Conservation (phyloP, 768 basidiomycete genomes). For the Lentinula lateritia region DNA sequence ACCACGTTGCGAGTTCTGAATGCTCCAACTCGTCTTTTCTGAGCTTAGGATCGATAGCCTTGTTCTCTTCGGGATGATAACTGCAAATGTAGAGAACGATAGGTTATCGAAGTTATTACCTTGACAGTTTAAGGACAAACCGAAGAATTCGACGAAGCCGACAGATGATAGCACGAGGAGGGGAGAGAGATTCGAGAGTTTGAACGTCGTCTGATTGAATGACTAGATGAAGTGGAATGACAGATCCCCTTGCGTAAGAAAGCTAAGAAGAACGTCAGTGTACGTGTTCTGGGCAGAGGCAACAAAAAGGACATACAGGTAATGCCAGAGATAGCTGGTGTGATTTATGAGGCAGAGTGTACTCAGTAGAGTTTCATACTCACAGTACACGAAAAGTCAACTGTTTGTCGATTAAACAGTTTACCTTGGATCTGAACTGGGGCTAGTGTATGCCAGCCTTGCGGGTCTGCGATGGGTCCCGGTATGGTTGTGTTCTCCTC, state of each 20-base stretch:
- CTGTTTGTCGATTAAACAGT: slow-evolving; percentile 25
- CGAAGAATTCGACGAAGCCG: slow-evolving; percentile 4
- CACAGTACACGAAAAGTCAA: slow-evolving; percentile 28
- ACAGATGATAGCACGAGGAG: slow-evolving; percentile 1
- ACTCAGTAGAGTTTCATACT: slow-evolving; percentile 7
- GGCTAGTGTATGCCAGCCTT: slow-evolving; percentile 30
- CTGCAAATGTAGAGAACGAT: background rate
- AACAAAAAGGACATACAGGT: slow-evolving; percentile 1
- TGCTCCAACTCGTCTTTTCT: slow-evolving; percentile 12
- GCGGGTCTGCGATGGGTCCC: slow-evolving; percentile 31
- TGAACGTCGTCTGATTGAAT: slow-evolving; percentile 4
- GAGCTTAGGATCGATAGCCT: background rate
- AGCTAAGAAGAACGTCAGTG: background rate
- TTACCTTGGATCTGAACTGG: slow-evolving; percentile 24
- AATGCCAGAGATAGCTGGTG: slow-evolving; percentile 4
- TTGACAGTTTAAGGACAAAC: background rate
- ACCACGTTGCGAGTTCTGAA: slow-evolving; percentile 28
- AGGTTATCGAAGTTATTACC: background rate
- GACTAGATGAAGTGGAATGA: slow-evolving; percentile 8
- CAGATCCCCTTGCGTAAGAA: slow-evolving; percentile 11
- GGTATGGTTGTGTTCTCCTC: slow-evolving; percentile 22
- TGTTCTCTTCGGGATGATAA: background rate
- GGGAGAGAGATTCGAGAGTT: slow-evolving; percentile 9
- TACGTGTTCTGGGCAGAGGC: background rate
- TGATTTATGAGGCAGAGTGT: background rate